Conservation (phyloP, 805 yeast genomes). For the Yamadazyma philogaea region DNA sequence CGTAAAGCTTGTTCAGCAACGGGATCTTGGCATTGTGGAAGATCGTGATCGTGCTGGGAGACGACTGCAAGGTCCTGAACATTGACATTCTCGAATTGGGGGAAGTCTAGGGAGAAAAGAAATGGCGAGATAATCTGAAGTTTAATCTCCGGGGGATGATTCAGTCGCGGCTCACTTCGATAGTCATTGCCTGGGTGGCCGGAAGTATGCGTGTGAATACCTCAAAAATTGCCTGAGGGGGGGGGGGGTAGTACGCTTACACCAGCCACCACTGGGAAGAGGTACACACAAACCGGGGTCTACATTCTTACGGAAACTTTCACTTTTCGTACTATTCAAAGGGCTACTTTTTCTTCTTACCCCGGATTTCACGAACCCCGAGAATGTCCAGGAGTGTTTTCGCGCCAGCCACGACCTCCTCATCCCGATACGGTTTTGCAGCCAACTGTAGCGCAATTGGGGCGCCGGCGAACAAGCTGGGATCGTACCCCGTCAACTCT, state of each 20-base stretch:
- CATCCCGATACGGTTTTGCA: slow-evolving; percentile 54
- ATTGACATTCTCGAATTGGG: slow-evolving; percentile 14
- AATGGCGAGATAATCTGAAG: background rate
- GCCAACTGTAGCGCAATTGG: slow-evolving; percentile 53
- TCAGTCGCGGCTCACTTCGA: background rate
- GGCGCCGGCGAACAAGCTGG: slow-evolving; percentile 48
- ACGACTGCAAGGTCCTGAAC: slow-evolving; percentile 40
- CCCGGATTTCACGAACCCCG: slow-evolving; percentile 14
- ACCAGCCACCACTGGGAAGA: no score
- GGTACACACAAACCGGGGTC: no score
- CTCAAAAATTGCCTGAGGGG: no score
- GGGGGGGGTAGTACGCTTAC: no score
- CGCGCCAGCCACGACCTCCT: slow-evolving; percentile 52
- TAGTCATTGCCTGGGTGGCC: no score
- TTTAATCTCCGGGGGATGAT: background rate
- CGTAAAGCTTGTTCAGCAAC: slow-evolving; percentile 28
- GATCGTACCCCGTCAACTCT: slow-evolving; percentile 46
- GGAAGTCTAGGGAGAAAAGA: background rate
- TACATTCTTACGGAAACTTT: no score
- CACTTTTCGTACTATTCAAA: no score
- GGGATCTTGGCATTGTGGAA: slow-evolving; percentile 40
- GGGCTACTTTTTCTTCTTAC: no score
- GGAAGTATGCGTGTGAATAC: no score
- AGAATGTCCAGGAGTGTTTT: slow-evolving; percentile 33
- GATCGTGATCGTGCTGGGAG: slow-evolving; percentile 40